Conservation (phyloP, 306 rosid genomes). For the Cucurbita maxima region DNA sequence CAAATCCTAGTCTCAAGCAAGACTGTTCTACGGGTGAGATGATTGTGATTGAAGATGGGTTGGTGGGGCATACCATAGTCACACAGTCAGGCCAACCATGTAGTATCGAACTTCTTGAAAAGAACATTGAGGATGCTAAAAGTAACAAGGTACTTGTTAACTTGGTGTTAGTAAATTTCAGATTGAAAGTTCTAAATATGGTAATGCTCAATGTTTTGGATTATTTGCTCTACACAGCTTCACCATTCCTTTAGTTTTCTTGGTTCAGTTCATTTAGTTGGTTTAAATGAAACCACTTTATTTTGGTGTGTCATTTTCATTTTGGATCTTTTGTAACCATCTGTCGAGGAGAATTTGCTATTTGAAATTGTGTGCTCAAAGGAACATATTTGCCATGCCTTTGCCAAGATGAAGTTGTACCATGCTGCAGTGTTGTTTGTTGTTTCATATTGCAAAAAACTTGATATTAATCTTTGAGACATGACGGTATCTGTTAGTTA, state of each 20-base stretch:
- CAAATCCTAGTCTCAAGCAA: constrained; percentile 10
- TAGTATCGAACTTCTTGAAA: constrained; percentile 51
- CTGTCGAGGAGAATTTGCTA: neutral
- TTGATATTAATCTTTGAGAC: neutral
- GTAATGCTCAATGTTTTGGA: neutral
- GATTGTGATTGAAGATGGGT: constrained; percentile 22
- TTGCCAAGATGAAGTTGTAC: neutral
- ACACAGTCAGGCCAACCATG: constrained; percentile 30
- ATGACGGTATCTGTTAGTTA: neutral
- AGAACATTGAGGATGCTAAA: constrained; percentile 66
- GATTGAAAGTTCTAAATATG: neutral
- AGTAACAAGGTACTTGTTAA: constrained; percentile 53
- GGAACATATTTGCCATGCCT: neutral
- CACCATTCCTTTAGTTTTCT: neutral
- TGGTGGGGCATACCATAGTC: constrained; percentile 3
- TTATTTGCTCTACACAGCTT: neutral
- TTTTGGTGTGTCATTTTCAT: neutral
- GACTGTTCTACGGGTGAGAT: constrained; percentile 14
- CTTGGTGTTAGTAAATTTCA: neutral
- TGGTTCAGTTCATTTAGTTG: neutral
- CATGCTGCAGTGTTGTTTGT: neutral
- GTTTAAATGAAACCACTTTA: neutral
- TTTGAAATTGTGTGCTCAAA: neutral
- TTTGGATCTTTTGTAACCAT: neutral
- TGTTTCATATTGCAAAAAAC: neutral